Evolutionary conservation across 768 basidiomycete genomes (phyloP), one percentile per base, ranked within the genome.

Genomic region (Boletus sensibilis): DNA sequence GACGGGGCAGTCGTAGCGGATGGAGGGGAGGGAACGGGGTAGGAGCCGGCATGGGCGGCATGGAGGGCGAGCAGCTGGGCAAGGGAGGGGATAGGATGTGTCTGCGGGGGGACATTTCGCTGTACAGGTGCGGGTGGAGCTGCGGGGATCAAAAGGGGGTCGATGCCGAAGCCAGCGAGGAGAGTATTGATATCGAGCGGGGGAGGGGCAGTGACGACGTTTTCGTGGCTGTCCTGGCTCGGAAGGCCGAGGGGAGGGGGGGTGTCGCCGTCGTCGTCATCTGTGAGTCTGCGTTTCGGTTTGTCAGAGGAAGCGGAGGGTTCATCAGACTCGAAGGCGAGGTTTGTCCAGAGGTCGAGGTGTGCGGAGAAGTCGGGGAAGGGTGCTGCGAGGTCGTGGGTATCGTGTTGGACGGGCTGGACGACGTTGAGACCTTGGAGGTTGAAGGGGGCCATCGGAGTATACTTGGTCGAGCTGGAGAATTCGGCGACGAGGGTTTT

Each of bases 341-440:
- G 78, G 71, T 90, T 86, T 14, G 89, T 88, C 92, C 92, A 94
- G 52, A 94, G 77, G 69, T 88, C 86, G 51, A 91, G 84, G 68
- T 90, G 89, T 0, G 89, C 85, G 20, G 79, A 78, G 52, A 92
- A 78, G 73, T 93, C 91, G 12, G 87, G 86, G 67, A 84, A 89
- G 0, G 85, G 76, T 0, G 83, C 76, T 0, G 82, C 73, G 57
- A 90, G 80, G 25, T 90, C 77, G 57, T 89, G 81, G 29, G 71
- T 12, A 58, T 77, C 72, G 9, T 66, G 52, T 18, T 70, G 72
- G n/a, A 73, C 64, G 40, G 86, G 79, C 43, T 86, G 84, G 51
- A 94, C 79, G 72, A 92, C 76, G 73, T 93, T 92, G 69, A 94
- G 86, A 31, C 91, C 91, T 53, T 91, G 85, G 12, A 94, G 75